These are phyloP conservation scores for Kokia cookei DNA, from an alignment of 441 rosid genomes.

Conservation along the genomic window DNA sequence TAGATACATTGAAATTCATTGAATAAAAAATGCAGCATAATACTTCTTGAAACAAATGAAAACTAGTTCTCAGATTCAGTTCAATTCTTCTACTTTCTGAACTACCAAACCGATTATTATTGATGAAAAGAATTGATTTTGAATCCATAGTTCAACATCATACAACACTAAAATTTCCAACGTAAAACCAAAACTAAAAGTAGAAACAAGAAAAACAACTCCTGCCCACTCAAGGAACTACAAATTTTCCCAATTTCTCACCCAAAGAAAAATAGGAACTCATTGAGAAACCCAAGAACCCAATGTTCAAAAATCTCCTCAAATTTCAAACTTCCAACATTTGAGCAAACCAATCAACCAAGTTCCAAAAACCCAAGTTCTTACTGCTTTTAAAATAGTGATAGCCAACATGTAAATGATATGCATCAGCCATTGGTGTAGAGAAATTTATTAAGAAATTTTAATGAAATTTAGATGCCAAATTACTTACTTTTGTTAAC, in stretches of 20 bases:
- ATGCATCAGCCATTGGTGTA: too few relatives aligned
- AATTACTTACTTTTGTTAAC: too few relatives aligned
- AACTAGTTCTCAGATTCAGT: background rate
- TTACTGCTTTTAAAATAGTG: background rate
- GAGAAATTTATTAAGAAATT: too few relatives aligned
- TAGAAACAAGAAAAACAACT: conserved; percentile 12
- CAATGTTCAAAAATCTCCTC: background rate
- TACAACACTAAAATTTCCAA: conserved; percentile 18
- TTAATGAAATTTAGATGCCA: too few relatives aligned
- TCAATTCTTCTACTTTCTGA: background rate
- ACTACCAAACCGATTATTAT: conserved; percentile 2
- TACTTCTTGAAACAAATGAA: background rate
- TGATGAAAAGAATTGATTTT: background rate
- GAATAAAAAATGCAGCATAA: too few relatives aligned
- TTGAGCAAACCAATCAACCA: background rate
- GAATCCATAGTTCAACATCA: background rate
- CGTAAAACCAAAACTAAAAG: background rate
- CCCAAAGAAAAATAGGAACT: background rate
- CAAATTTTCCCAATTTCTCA: background rate
- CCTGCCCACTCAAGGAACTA: background rate
- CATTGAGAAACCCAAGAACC: background rate
- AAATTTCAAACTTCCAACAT: background rate
- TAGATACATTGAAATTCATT: too few relatives aligned
- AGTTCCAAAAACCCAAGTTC: background rate
- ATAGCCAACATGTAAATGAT: background rate